A percentile compares a stretch with the other conserved stretches of the same genome.
phyloP scores from a whole-genome alignment of 768 basidiomycete species.

The Amanita polypyramis region DNA sequence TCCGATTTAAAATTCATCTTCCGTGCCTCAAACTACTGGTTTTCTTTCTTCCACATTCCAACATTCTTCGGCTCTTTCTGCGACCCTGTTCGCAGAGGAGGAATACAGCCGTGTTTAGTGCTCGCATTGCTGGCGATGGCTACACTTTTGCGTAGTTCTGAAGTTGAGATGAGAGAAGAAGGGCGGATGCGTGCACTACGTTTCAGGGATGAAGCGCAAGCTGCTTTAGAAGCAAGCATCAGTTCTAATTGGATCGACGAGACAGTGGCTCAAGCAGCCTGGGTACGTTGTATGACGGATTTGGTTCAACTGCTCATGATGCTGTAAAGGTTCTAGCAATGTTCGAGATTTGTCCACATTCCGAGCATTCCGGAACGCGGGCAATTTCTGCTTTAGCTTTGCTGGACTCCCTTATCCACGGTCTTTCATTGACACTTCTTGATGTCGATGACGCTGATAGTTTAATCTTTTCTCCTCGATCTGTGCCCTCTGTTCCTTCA shows the following conservation, averaged over 20 bases:
- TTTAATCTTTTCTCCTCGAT: constrained; percentile 35
- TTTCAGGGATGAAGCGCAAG: constrained; percentile 59
- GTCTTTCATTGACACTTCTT: constrained; percentile 45
- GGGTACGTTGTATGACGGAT: constrained; percentile 33
- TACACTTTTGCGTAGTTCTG: constrained; percentile 63
- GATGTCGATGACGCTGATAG: constrained; percentile 47
- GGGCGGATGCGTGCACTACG: constrained; percentile 49
- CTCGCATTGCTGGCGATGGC: constrained; percentile 53
- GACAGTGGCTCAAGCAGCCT: constrained; percentile 64
- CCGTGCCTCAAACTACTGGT: constrained; percentile 56
- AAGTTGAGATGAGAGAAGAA: constrained; percentile 35
- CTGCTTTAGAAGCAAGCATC: constrained; percentile 59
- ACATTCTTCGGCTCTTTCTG: constrained; percentile 51
- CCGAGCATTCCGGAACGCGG: constrained; percentile 42
- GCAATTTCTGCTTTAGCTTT: constrained; percentile 45
- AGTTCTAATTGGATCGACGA: constrained; percentile 67
- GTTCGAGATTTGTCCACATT: constrained; percentile 67
- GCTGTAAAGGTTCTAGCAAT: constrained; percentile 47
- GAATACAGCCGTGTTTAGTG: constrained; percentile 60
- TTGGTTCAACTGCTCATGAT: background rate
- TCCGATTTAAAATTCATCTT: constrained; percentile 57
- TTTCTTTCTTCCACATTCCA: constrained; percentile 66
- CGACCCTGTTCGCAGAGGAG: constrained; percentile 40
- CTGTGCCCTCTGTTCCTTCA: constrained; percentile 24
- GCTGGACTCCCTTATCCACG: constrained; percentile 60